Base-by-base conservation (phyloP, 768 basidiomycete species). In the Phlebiopsis flavidoalba region DNA sequence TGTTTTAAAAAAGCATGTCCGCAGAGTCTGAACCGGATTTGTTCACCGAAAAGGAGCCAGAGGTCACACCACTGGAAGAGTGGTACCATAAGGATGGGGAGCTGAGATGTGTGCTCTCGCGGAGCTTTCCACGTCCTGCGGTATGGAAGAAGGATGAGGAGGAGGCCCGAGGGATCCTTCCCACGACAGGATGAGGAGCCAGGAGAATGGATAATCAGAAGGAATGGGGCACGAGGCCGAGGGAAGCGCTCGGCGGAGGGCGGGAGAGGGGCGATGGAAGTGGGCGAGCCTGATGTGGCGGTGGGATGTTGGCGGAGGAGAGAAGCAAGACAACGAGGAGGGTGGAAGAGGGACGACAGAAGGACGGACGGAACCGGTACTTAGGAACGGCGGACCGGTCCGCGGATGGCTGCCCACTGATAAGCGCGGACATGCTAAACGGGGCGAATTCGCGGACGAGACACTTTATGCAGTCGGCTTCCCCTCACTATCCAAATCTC, bases 371-470 rank as follows among this genome's bases (percentile, higher is more conserved):
- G n/a, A n/a, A n/a, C 17, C 82, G 82, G 1, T 76, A 72, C 3
- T n/a, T 83, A 83, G 19, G 82, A 85, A 60, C 82, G 6, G 79
- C 80, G 10, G 84, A 89, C 63, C n/a, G n/a, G 84, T 91, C n/a
- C 10, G 85, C 90, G 2, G n/a, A 95, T 98, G 94, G 90, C n/a
- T 98, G 4, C 95, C 96, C 0, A 86, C n/a, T 98, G 77, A n/a
- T n/a, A n/a, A n/a, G n/a, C n/a, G 97, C 97, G 3, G 97, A 99
- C 73, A 85, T 98, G 77, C 76, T 99, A 53, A 99, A 99, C 68
- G 97, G n/a, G 96, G 11, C 83, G 87, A n/a, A 57, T 91, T 85
- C 71, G 87, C 84, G 8, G 82, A 82, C 43, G 89, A 94, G 71
- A 98, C n/a, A n/a, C 98, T 64, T 2, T 31, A 31, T 6, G 26